phyloP scores from a whole-genome alignment of 2,329 filamentous ascomycete species.

The Amylocarpus encephaloides region DNA sequence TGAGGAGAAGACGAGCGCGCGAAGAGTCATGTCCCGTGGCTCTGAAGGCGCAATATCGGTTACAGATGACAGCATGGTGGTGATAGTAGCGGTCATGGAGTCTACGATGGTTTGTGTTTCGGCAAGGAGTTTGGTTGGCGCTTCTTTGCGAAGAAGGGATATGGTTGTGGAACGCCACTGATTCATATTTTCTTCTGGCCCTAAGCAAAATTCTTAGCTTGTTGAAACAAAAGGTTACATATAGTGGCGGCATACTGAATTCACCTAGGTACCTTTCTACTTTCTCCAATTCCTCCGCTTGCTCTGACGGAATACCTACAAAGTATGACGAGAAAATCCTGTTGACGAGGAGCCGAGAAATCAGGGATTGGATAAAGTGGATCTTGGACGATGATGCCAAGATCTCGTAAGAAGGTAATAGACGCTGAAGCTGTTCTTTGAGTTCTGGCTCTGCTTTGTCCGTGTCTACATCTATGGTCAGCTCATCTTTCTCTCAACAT shows the following conservation, averaged over 20 bases:
- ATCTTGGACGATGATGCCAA: slow-evolving; percentile 50
- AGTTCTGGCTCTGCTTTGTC: slow-evolving; percentile 36
- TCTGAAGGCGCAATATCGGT: slow-evolving; percentile 30
- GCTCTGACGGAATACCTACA: slow-evolving; percentile 52
- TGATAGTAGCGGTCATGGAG: slow-evolving; percentile 41
- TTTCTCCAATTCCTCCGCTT: slow-evolving; percentile 41
- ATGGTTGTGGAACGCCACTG: slow-evolving; percentile 63
- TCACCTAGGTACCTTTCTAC: slow-evolving; percentile 21
- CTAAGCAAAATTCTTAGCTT: slow-evolving; percentile 26
- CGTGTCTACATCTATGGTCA: slow-evolving; percentile 36
- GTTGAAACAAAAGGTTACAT: not conserved
- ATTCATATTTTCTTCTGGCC: slow-evolving; percentile 49
- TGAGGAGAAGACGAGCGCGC: slow-evolving; percentile 44
- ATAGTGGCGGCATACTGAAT: slow-evolving; percentile 18
- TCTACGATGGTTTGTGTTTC: slow-evolving; percentile 41
- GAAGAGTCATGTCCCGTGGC: slow-evolving; percentile 47
- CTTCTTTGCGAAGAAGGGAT: slow-evolving; percentile 50
- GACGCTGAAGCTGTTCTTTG: slow-evolving; percentile 38
- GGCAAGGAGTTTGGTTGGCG: slow-evolving; percentile 39
- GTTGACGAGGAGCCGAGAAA: slow-evolving; percentile 54
- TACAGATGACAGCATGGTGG: slow-evolving; percentile 44
- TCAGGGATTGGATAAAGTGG: slow-evolving; percentile 55
- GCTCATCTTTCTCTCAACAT: not conserved
- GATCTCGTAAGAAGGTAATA: slow-evolving; percentile 54
- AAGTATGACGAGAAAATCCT: slow-evolving; percentile 58